Evolutionary conservation across 257 asterid species (phyloP).

Genomic region (Catharanthus roseus): DNA sequence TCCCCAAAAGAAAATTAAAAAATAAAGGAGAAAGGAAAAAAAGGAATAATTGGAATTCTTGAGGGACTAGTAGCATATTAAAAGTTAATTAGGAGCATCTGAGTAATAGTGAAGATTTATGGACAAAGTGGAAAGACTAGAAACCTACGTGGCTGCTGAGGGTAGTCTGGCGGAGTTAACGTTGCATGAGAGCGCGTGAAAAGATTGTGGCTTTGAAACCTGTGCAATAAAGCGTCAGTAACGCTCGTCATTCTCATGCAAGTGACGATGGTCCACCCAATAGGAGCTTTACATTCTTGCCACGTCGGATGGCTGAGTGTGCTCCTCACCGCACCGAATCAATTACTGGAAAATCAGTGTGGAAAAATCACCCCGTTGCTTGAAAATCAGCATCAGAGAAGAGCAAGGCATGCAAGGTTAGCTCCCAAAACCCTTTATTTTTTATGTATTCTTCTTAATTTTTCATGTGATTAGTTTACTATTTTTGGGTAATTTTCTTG

Average conservation of each 20-base stretch:
- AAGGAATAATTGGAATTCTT: too few relatives aligned
- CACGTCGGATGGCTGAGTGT: constrained; percentile 2
- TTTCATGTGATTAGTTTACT: not conserved
- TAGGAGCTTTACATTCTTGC: constrained; percentile 4
- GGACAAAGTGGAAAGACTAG: too few relatives aligned
- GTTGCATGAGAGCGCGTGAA: constrained; percentile 1
- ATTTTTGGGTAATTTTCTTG: not conserved
- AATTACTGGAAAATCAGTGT: not conserved
- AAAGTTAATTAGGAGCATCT: too few relatives aligned
- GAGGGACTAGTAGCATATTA: too few relatives aligned
- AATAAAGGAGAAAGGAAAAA: too few relatives aligned
- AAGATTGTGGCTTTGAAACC: not conserved
- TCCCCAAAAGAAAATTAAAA: too few relatives aligned
- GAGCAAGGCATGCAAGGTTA: constrained; percentile 2
- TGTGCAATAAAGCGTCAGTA: not conserved
- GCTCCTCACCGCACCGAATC: constrained; percentile 4
- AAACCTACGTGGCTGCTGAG: not conserved
- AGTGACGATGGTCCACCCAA: constrained; percentile 21
- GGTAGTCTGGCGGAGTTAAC: not conserved
- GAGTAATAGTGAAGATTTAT: too few relatives aligned
- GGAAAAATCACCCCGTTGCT: not conserved
- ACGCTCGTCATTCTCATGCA: not conserved
- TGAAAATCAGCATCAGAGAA: not conserved
- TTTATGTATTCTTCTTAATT: not conserved
- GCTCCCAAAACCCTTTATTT: not conserved